Percentiles rank a stretch among this genome's conserved stretches.
Conservation (phyloP, 352 stramenopile species). For the Phytopythium sindhum region DNA sequence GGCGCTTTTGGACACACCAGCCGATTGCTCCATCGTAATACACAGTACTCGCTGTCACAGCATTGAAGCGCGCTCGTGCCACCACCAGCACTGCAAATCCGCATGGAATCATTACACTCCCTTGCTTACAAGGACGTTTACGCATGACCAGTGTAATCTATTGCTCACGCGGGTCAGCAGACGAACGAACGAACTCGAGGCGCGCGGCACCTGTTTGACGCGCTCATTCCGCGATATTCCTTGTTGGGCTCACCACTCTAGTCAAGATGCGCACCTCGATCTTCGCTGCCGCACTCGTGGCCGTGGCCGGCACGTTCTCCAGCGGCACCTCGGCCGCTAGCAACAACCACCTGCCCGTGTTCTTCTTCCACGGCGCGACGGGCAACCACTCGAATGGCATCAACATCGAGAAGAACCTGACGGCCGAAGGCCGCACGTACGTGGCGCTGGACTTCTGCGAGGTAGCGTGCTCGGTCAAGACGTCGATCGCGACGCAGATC, state of each 20-base stretch:
- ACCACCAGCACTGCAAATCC: conserved; percentile 1
- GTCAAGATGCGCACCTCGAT: background rate
- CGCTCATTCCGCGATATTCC: background rate
- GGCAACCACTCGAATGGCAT: conserved; percentile 24
- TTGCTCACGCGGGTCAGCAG: conserved; percentile 1
- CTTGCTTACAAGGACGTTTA: background rate
- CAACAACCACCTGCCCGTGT: conserved; percentile 27
- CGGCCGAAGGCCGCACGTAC: conserved; percentile 31
- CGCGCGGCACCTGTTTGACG: background rate
- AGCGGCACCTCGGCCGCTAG: background rate
- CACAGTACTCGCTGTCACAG: background rate
- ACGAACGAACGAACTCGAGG: background rate
- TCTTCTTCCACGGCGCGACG: conserved; percentile 54
- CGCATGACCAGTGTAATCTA: background rate
- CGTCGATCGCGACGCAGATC: conserved; percentile 32
- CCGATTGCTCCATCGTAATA: background rate
- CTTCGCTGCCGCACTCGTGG: background rate
- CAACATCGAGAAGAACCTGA: conserved; percentile 34
- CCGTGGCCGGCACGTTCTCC: background rate
- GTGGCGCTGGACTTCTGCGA: conserved; percentile 40
- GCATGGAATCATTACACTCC: background rate
- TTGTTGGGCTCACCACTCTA: background rate
- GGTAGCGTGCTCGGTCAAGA: conserved; percentile 29
- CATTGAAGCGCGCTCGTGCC: background rate
- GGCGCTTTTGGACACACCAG: background rate